phyloP scores from a whole-genome alignment of 169 alveolate genomes.

The Eimeria brunetti region DNA sequence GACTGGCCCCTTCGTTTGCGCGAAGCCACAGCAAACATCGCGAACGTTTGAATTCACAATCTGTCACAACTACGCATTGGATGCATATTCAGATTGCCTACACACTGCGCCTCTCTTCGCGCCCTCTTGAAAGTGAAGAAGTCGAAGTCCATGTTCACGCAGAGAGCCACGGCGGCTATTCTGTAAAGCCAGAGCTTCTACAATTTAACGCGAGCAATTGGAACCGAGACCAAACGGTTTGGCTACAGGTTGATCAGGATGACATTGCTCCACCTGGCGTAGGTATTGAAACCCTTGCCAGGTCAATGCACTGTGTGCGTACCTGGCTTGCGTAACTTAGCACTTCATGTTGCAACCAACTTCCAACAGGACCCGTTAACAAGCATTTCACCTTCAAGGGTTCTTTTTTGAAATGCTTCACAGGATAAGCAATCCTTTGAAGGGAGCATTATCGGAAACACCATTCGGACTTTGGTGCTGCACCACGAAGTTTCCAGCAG shows the following conservation, averaged over 20 bases:
- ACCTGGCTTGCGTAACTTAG: neutral
- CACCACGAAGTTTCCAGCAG: conserved; percentile 42
- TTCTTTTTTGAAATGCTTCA: too few relatives aligned
- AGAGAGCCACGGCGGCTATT: neutral
- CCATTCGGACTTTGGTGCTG: conserved; percentile 28
- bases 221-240: conserved; percentile 14
- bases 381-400: neutral
- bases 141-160: conserved; percentile 12
- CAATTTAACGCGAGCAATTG: conserved; percentile 23
- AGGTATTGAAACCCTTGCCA: neutral
- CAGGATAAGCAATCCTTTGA: conserved; percentile 28
- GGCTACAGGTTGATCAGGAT: conserved; percentile 29
- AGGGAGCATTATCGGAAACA: conserved; percentile 13
- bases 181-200: conserved; percentile 43
- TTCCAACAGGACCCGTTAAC: neutral
- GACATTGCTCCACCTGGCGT: conserved; percentile 58
- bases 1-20: neutral
- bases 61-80: neutral
- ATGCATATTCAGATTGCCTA: conserved; percentile 30
- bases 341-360: neutral
- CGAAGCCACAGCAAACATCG: neutral
- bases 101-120: conserved; percentile 54
- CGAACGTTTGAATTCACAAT: neutral
- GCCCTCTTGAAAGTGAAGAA: conserved; percentile 52
- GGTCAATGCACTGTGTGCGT: neutral